These are phyloP conservation scores for Trichosporon sp. DNA, from an alignment of 1,284 basidiomycete genomes.

Conservation along the genomic window DNA sequence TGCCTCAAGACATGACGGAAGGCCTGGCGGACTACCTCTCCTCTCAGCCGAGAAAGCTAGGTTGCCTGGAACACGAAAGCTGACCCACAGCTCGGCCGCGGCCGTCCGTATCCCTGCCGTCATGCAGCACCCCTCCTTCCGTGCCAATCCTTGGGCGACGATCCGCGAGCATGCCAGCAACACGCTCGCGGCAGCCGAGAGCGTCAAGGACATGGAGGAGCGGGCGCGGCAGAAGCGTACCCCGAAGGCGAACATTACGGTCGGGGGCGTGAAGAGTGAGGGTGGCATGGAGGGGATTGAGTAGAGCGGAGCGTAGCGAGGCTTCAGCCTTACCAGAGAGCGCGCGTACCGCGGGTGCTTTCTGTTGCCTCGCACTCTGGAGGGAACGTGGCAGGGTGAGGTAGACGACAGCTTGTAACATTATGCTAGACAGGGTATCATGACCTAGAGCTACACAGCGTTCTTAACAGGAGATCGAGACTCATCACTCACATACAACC, in stretches of 20 bases:
- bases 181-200: constrained; percentile 29
- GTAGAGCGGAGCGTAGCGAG: constrained; percentile 1
- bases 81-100: constrained; percentile 24
- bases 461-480: background rate
- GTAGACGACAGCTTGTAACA: too few relatives aligned
- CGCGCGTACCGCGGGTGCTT: too few relatives aligned
- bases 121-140: constrained; percentile 42
- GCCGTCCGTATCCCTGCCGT: constrained; percentile 41
- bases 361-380: too few relatives aligned
- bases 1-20: too few relatives aligned
- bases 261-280: background rate
- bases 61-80: background rate
- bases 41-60: too few relatives aligned
- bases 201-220: constrained; percentile 11
- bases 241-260: constrained; percentile 5
- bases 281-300: constrained; percentile 15
- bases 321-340: background rate
- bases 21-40: too few relatives aligned
- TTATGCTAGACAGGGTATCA: background rate
- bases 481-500: background rate
- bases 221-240: background rate
- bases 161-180: constrained; percentile 46
- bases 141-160: constrained; percentile 45
- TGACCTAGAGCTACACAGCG: background rate
- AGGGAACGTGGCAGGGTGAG: too few relatives aligned